Evolutionary conservation across 2,329 filamentous ascomycete genomes (phyloP).

Genomic region (Colletotrichum limetticola): DNA sequence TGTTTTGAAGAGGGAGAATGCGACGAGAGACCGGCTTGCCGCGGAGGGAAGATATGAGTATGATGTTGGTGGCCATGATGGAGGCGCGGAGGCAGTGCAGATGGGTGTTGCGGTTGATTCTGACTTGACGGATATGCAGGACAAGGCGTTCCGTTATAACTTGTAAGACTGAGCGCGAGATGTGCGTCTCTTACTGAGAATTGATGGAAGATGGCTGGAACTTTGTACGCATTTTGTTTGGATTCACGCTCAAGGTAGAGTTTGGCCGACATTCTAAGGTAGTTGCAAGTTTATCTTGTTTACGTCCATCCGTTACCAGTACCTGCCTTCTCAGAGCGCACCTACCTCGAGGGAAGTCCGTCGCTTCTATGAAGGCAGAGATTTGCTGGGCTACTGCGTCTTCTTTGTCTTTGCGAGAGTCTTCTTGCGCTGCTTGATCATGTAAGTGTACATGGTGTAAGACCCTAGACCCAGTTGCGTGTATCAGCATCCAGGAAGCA

Average conservation of each 20-base stretch:
- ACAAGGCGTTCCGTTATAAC: constrained; percentile 41
- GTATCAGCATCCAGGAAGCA: not conserved
- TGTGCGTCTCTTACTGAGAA: too few relatives aligned
- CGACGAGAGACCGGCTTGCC: not conserved
- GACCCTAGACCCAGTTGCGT: constrained; percentile 43
- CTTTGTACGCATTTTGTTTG: too few relatives aligned
- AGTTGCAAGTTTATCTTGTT: too few relatives aligned
- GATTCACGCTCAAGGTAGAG: too few relatives aligned
- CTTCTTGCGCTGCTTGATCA: constrained; percentile 90
- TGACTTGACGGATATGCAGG: constrained; percentile 39
- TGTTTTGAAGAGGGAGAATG: constrained; percentile 9
- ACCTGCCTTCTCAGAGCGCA: too few relatives aligned
- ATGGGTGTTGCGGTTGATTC: constrained; percentile 33
- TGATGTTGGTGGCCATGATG: not conserved
- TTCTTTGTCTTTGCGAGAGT: constrained; percentile 65
- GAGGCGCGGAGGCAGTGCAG: not conserved
- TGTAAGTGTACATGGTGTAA: constrained; percentile 90
- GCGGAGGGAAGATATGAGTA: constrained; percentile 13
- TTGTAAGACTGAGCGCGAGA: constrained; percentile 5
- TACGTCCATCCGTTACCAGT: too few relatives aligned
- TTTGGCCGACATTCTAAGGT: too few relatives aligned
- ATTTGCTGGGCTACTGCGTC: not conserved
- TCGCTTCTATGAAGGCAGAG: too few relatives aligned
- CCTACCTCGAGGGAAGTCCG: not conserved
- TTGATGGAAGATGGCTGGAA: too few relatives aligned